Percentiles rank a stretch among this genome's conserved stretches.
These are phyloP conservation scores for Trametes punicea DNA, from an alignment of 768 basidiomycete species.

Conservation along the genomic window DNA sequence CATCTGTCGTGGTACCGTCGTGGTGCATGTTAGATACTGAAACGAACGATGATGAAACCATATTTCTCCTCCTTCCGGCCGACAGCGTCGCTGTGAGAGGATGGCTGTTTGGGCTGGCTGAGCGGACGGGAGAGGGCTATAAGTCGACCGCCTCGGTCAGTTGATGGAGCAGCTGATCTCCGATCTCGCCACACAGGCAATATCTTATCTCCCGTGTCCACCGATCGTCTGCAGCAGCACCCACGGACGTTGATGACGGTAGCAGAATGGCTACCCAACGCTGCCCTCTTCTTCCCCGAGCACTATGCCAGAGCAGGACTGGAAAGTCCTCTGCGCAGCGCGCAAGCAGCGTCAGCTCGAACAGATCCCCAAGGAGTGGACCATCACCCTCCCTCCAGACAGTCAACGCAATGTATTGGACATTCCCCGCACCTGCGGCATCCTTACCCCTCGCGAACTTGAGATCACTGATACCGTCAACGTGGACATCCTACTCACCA, in stretches of 20 bases:
- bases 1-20: too few species aligned
- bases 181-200: too few species aligned
- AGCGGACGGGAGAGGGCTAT: too few species aligned
- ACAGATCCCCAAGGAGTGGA: conserved; percentile 65
- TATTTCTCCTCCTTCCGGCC: too few species aligned
- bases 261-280: too few species aligned
- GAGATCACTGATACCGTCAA: conserved; percentile 59
- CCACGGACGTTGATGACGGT: too few species aligned
- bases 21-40: too few species aligned
- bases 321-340: conserved; percentile 50
- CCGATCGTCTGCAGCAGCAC: too few species aligned
- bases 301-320: conserved; percentile 27
- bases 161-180: not conserved
- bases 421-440: conserved; percentile 52
- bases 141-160: not conserved
- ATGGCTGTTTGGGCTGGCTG: too few species aligned
- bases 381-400: conserved; percentile 45
- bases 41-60: too few species aligned
- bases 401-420: conserved; percentile 48
- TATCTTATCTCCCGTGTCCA: conserved; percentile 1
- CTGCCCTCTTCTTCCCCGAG: not conserved
- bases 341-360: conserved; percentile 52
- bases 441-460: conserved; percentile 55
- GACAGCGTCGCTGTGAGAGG: too few species aligned
- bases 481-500: conserved; percentile 42